These are phyloP conservation scores for Themeda triandra DNA, from an alignment of 176 grass and related monocot genomes.

Conservation along the genomic window DNA sequence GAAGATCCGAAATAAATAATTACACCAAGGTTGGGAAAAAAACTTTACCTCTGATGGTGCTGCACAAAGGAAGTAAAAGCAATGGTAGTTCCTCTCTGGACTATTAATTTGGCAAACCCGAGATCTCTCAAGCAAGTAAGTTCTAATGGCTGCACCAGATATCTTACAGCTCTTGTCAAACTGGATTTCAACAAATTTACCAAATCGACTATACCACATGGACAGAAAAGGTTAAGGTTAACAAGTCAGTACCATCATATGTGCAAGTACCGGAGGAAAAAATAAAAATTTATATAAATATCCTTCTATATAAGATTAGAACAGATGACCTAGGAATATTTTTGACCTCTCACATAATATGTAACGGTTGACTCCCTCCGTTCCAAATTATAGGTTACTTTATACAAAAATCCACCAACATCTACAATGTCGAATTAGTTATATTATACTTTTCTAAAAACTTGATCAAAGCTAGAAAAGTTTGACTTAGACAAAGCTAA, in stretches of 20 bases:
- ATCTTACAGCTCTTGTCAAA: constrained; percentile 91
- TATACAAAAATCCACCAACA: no score
- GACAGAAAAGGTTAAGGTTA: constrained; percentile 14
- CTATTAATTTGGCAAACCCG: constrained; percentile 89
- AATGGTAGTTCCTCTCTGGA: constrained; percentile 98
- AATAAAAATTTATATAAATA: neutral
- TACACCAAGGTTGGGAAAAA: neutral
- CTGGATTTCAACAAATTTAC: constrained; percentile 98
- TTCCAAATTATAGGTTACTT: no score
- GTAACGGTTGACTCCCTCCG: neutral
- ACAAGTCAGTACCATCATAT: constrained; percentile 23
- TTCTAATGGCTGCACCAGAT: constrained; percentile 95
- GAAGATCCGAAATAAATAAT: neutral
- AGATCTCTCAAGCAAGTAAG: constrained; percentile 98
- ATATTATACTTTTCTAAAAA: no score
- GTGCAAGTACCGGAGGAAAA: constrained; percentile 26
- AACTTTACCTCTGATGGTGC: constrained; percentile 68
- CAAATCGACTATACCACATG: constrained; percentile 78
- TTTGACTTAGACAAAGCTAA: no score
- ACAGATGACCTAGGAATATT: neutral
- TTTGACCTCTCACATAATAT: neutral
- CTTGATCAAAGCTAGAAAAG: no score
- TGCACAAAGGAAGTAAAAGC: constrained; percentile 96
- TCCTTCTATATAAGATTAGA: constrained; percentile 9
- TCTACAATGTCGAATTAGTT: no score